Conservation (phyloP, 2,329 filamentous ascomycete species). For the Claviceps digitariae region DNA sequence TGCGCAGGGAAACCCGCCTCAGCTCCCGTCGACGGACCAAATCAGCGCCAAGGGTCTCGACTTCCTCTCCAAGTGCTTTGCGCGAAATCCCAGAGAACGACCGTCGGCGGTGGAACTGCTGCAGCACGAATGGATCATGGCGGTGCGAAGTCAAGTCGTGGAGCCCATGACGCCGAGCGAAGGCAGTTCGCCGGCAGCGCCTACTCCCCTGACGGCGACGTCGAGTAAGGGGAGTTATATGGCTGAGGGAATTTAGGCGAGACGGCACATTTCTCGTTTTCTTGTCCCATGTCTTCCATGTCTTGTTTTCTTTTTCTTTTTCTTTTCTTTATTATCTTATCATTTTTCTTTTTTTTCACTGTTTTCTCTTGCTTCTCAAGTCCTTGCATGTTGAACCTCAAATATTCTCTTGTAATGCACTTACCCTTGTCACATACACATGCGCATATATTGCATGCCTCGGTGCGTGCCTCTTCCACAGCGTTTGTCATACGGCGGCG, state of each 20-base stretch:
- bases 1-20: conserved; percentile 85
- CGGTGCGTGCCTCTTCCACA: too few species aligned
- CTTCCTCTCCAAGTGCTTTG: conserved; percentile 78
- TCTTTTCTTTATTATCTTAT: background rate
- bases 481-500: too few species aligned
- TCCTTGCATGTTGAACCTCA: too few species aligned
- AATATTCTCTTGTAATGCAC: too few species aligned
- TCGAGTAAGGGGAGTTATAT: conserved; percentile 7
- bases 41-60: conserved; percentile 75
- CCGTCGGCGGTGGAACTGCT: conserved; percentile 77
- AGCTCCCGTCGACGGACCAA: conserved; percentile 69
- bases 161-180: conserved; percentile 52
- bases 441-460: too few species aligned
- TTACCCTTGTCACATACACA: too few species aligned
- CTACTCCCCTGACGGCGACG: conserved; percentile 19
- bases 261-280: too few species aligned
- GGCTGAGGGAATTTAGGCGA: background rate
- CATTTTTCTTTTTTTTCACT: too few species aligned
- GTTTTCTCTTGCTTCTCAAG: too few species aligned
- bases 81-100: conserved; percentile 65
- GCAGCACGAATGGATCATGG: conserved; percentile 82
- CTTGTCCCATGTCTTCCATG: too few species aligned
- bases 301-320: background rate
- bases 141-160: conserved; percentile 50
- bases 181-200: conserved; percentile 27